Base-by-base conservation (phyloP, 192 early-diverging fungal genomes). In the Polychytrium aggregatum region DNA sequence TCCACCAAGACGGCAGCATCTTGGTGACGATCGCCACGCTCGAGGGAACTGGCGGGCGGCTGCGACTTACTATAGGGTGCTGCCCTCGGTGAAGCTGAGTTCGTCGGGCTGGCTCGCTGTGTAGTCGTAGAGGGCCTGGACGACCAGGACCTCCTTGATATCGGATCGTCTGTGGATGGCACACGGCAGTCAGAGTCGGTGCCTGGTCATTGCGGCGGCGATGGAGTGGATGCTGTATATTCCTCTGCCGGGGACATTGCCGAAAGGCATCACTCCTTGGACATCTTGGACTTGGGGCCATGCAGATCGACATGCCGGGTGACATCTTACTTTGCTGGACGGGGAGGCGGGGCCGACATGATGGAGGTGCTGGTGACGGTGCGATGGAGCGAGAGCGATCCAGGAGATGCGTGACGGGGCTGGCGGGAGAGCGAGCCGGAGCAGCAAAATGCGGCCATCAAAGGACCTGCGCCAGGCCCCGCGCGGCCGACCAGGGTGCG, bases 121-220 rank as follows among this genome's bases (percentile, higher is more conserved):
- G 58, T 76, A 76, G 20, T 39, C 52, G 50, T 63, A 76, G 31
- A 73, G 57, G 14, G 73, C 73, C 9, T 57, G 63, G 10, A 76
- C 69, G n/a, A 72, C 73, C 36, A 50, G 54, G 36, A 71, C 50
- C 4, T 64, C 63, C 40, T 70, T 67, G 39, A 58, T 60, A 10
- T 62, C 71, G 3, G 63, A 45, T 17, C 41, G 56, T 24, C 38
- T 52, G 11, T 53, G 45, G n/a, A 18, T 25, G 0, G 55, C 17
- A 8, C 13, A 10, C 31, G 56, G 53, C 1, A 60, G 59, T 37
- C n/a, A n/a, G n/a, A n/a, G n/a, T n/a, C n/a, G n/a, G n/a, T n/a
- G n/a, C 41, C 42, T 20, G 42, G 20, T 1, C 16, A 43, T 22
- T 21, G 20, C 0, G 42, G 25, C 1, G 42, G 25, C 16, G 21